Base-by-base conservation (phyloP, 345 rosid genomes). In the Dimocarpus longan region DNA sequence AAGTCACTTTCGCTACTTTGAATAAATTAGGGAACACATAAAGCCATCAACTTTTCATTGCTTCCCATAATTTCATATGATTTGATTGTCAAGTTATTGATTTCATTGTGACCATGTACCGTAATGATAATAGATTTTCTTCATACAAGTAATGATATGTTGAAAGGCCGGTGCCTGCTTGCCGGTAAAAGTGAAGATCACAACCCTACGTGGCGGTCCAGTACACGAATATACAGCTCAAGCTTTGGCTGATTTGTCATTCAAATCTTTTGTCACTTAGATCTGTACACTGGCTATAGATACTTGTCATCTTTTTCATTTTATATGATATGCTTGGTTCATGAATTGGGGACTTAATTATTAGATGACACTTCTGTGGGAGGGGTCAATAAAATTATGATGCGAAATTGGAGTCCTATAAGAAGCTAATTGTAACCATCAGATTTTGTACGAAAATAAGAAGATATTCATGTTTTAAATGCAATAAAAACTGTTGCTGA, bases 71-170 rank as follows among this genome's bases (percentile, higher is more conserved):
- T 48, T 57, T 62, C 9, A 9, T 37, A 28, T 52, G 76, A 70
- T 64, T 52, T 70, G 68, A 77, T 28, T 32, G 59, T 21, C 3
- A 28, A 7, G 52, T 22, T 37, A 63, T n/a, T 79, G 78, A 67
- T 73, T 70, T 19, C 39, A 50, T 22, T 26, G 18, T 37, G 71
- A 74, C 70, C 68, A 28, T 46, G 40, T 65, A 63, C 22, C 1
- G 46, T 68, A 40, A 48, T n/a, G 32, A 18, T 68, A 59, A 56
- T 2, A 8, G 26, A 76, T n/a, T 42, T 22, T 15, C 46, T 76
- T 64, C 72, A 50, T 70, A 76, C 76, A 75, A 70, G 73, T 26
- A 71, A 76, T 76, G 28, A 76, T 66, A 56, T 5, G 32, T 37
- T 4, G 59, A 68, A 70, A 21, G 68, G 66, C 67, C 60, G 40